A percentile compares a stretch with the other conserved stretches of the same genome.
Evolutionary conservation across 2,329 filamentous ascomycete species (phyloP).

Genomic region (Simplicillium aogashimaense): DNA sequence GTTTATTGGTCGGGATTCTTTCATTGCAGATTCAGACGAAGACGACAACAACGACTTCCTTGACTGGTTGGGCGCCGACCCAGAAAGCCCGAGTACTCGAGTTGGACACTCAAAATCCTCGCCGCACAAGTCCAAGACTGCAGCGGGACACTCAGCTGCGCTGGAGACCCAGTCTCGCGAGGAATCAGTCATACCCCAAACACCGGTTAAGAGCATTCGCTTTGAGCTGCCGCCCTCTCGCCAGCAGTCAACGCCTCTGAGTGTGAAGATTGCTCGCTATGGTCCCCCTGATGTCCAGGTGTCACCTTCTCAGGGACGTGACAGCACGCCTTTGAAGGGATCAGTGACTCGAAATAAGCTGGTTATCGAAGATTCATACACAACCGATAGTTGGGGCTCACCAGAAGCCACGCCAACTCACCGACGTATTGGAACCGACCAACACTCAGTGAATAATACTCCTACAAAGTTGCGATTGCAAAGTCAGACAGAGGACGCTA

Average conservation of each 20-base stretch:
- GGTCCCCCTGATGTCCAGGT: slow-evolving; percentile 18
- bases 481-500: not conserved
- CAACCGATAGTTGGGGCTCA: slow-evolving; percentile 22
- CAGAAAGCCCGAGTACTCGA: slow-evolving; percentile 14
- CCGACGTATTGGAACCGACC: slow-evolving; percentile 8
- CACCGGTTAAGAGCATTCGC: slow-evolving; percentile 23
- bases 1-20: slow-evolving; percentile 17
- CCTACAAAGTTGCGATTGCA: slow-evolving; percentile 3
- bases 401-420: slow-evolving; percentile 12
- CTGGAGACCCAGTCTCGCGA: slow-evolving; percentile 14
- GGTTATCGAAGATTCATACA: slow-evolving; percentile 37
- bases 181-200: slow-evolving; percentile 29
- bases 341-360: slow-evolving; percentile 13
- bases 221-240: slow-evolving; percentile 35
- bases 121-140: slow-evolving; percentile 4
- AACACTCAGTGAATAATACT: slow-evolving; percentile 6
- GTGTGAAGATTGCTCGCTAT: slow-evolving; percentile 28
- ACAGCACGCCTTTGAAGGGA: slow-evolving; percentile 13
- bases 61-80: slow-evolving; percentile 20
- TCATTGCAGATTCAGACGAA: slow-evolving; percentile 29
- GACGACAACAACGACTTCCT: slow-evolving; percentile 20
- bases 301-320: slow-evolving; percentile 29
- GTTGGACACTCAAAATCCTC: not conserved
- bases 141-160: slow-evolving; percentile 5
- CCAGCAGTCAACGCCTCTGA: slow-evolving; percentile 25